Percentiles rank a stretch among this genome's conserved stretches.
These are phyloP conservation scores for Gossypium gossypioides DNA, from an alignment of 441 rosid species.

Conservation along the genomic window DNA sequence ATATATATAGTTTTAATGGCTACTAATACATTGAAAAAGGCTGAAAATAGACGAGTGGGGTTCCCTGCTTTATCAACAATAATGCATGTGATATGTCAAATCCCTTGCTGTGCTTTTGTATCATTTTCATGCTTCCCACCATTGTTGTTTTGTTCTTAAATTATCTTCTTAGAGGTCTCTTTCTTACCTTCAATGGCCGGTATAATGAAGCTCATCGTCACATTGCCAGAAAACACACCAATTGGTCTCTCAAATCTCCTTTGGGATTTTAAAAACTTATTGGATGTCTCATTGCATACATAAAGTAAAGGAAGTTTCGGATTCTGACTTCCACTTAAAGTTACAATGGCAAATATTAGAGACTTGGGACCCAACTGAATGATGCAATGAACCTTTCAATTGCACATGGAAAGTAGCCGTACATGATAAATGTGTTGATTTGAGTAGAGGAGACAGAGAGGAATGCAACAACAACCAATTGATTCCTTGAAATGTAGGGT, in stretches of 20 bases:
- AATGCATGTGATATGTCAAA: conserved; percentile 26
- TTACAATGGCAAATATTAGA: conserved; percentile 21
- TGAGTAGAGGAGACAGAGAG: not conserved
- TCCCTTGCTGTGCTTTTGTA: conserved; percentile 6
- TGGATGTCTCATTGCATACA: too few relatives aligned
- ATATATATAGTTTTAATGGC: conserved; percentile 13
- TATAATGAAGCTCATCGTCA: conserved; percentile 10
- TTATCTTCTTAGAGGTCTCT: conserved; percentile 19
- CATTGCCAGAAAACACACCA: conserved; percentile 17
- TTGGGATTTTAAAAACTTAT: too few relatives aligned
- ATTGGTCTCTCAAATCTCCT: not conserved
- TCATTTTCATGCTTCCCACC: conserved; percentile 16
- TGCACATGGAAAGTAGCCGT: not conserved
- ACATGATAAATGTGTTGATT: not conserved
- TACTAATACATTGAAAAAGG: conserved; percentile 18
- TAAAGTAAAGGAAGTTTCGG: conserved; percentile 18
- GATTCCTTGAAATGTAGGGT: not conserved
- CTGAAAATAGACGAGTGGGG: conserved; percentile 16
- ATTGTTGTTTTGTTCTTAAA: conserved; percentile 2
- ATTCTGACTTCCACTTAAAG: conserved; percentile 36
- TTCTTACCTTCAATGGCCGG: conserved; percentile 14
- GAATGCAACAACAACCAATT: not conserved
- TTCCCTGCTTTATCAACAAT: conserved; percentile 21
- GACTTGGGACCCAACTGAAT: conserved; percentile 26
- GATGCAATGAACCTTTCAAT: conserved; percentile 19